Conservation (phyloP, 2,329 filamentous ascomycete genomes). For the Hypoxylon rubiginosum region DNA sequence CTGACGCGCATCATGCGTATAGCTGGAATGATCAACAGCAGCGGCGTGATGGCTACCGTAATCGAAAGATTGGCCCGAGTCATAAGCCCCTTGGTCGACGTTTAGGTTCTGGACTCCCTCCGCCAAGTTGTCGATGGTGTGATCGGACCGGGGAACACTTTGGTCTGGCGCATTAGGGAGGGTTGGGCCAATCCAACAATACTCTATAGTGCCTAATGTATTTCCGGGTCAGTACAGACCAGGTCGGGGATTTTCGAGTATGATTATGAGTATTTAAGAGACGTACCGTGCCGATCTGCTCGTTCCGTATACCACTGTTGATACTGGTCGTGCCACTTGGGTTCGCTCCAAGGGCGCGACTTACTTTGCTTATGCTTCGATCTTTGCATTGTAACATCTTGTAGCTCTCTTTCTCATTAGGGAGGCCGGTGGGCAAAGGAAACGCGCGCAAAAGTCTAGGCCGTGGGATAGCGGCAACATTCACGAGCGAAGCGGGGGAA, state of each 20-base stretch:
- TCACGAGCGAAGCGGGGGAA: slow-evolving; percentile 39
- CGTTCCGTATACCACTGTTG: slow-evolving; percentile 44
- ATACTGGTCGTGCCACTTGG: slow-evolving; percentile 45
- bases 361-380: slow-evolving; percentile 45
- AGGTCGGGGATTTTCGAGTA: slow-evolving; percentile 14
- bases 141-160: slow-evolving; percentile 45
- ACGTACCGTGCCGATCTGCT: slow-evolving; percentile 47
- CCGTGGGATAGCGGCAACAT: slow-evolving; percentile 39
- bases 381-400: slow-evolving; percentile 51
- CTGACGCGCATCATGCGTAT: slow-evolving; percentile 43
- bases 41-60: slow-evolving; percentile 33
- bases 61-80: slow-evolving; percentile 22
- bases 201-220: slow-evolving; percentile 41
- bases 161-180: slow-evolving; percentile 37
- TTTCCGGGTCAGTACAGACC: slow-evolving; percentile 30
- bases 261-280: no score
- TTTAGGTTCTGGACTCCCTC: slow-evolving; percentile 37
- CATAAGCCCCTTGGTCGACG: slow-evolving; percentile 38
- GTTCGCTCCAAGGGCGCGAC: slow-evolving; percentile 47
- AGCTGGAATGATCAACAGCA: slow-evolving; percentile 38
- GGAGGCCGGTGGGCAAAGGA: slow-evolving; percentile 33
- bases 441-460: slow-evolving; percentile 37
- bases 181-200: slow-evolving; percentile 35
- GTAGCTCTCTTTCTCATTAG: slow-evolving; percentile 43
- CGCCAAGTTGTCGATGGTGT: slow-evolving; percentile 39